Base-by-base conservation (phyloP, 805 yeast genomes). In the Nakazawaea siamensis region DNA sequence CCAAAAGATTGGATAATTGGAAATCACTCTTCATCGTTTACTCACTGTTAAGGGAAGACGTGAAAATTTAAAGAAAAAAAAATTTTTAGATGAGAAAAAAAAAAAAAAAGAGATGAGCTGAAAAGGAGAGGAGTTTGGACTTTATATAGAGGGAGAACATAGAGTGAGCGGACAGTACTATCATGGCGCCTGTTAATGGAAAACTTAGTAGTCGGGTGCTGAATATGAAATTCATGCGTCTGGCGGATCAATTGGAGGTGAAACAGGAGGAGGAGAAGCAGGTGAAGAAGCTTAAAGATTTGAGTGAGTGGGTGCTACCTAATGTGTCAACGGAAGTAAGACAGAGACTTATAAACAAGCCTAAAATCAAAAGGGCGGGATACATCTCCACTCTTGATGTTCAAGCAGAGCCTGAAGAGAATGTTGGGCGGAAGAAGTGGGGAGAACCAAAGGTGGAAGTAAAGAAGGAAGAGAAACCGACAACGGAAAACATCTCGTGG, bases 21-120 rank as follows among this genome's bases (percentile, higher is more conserved):
- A 80, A 86, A 60, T 85, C 94, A n/a, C 94, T 78, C 62, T 78
- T 84, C 95, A 86, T 85, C n/a, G n/a, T n/a, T n/a, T n/a, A n/a
- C n/a, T n/a, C n/a, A n/a, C n/a, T n/a, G n/a, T 8, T 20, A 20
- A 20, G 23, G 7, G 23, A 20, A 20, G 23, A 20, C 23, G 7
- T 20, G 23, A 18, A 30, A 25, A 24, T 30, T 35, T 33, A 5
- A 9, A 24, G 29, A 15, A 7, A 14, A 7, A 13, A 24, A 24
- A 24, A 9, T 11, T 24, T 24, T 24, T 26, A 29, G 30, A 30
- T 35, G 34, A 29, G 34, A 18, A 16, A 10, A n/a, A 14, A 2
- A 7, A 24, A 24, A 10, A 10, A 21, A 18, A 7, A 21, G 15
- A 33, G 20, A 29, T 20, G 23, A 10, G 23, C 23, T 8, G 23